phyloP scores from a whole-genome alignment of 2,329 filamentous ascomycete genomes.

The Colletotrichum sp. region DNA sequence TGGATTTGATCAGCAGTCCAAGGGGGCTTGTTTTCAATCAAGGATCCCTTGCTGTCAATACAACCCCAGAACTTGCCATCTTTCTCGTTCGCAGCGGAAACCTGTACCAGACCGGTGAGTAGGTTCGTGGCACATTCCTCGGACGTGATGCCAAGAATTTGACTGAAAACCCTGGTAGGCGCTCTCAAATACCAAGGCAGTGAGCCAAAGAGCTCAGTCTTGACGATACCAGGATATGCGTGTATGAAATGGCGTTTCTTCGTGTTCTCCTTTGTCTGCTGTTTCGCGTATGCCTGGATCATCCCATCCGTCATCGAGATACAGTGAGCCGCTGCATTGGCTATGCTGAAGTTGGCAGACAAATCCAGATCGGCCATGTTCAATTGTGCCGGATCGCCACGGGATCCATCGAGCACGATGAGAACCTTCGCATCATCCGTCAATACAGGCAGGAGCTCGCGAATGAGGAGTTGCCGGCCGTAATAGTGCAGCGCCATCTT shows the following conservation, averaged over 20 bases:
- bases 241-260: slow-evolving; percentile 40
- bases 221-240: slow-evolving; percentile 43
- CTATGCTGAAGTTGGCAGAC: slow-evolving; percentile 34
- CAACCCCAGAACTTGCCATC: slow-evolving; percentile 29
- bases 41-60: slow-evolving; percentile 32
- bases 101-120: slow-evolving; percentile 25
- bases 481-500: slow-evolving; percentile 54
- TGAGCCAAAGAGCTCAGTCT: slow-evolving; percentile 30
- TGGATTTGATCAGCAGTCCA: slow-evolving; percentile 32
- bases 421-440: slow-evolving; percentile 41
- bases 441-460: slow-evolving; percentile 42
- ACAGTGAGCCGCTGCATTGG: slow-evolving; percentile 39
- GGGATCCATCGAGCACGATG: slow-evolving; percentile 37
- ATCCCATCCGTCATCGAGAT: slow-evolving; percentile 43
- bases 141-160: slow-evolving; percentile 26
- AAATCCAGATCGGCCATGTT: slow-evolving; percentile 46
- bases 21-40: slow-evolving; percentile 28
- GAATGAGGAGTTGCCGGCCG: slow-evolving; percentile 46
- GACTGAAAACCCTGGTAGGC: not conserved
- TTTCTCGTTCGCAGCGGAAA: slow-evolving; percentile 9
- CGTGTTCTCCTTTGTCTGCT: slow-evolving; percentile 21
- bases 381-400: slow-evolving; percentile 36
- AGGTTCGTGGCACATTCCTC: slow-evolving; percentile 33
- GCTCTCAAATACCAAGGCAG: slow-evolving; percentile 36
- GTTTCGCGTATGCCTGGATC: slow-evolving; percentile 34